Base-by-base conservation (phyloP, 495 filamentous ascomycete species). In the Aspergillus ostianus region DNA sequence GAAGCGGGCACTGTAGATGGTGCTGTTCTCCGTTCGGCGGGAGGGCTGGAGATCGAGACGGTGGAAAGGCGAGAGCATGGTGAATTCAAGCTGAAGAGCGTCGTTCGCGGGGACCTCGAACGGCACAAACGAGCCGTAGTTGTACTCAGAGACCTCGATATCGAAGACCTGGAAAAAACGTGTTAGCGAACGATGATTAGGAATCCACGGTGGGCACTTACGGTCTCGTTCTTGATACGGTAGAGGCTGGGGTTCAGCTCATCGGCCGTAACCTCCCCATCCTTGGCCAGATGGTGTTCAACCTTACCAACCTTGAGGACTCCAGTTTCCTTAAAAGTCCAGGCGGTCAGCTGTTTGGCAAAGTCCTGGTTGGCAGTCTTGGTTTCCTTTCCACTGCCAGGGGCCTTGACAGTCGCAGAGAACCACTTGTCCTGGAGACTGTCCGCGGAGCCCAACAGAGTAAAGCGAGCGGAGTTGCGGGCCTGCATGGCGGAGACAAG, bases 61-160 rank as follows among this genome's bases (percentile, higher is more conserved):
- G 78, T 97, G 90, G 86, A 95, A 97, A 63, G 95, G 94, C 7
- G 93, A 97, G 15, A 98, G 89, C 94, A 98, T 98, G 76, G 86
- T 92, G 80, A 97, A 96, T 75, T 98, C 94, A 57, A 98, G 89
- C 70, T 98, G 94, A 15, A 98, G 70, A 27, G 74, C 79, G 70
- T 98, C 94, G 54, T 69, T 73, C 3, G 78, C 59, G 55, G 90
- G 86, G 32, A 90, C 78, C 45, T 77, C 77, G 77, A 92, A 96
- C 57, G 93, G 90, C 8, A 79, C 75, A 74, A 84, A 93, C 66
- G 82, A 79, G 70, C 87, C 83, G 74, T 81, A 84, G 30, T 69
- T 64, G 71, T 90, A 97, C 70, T 97, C 92, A 8, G 94, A 96
- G 44, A 97, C 63, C 63, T 92, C 91, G 70, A 97, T 92, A 64